phyloP scores from a whole-genome alignment of 2,329 filamentous ascomycete species.

The Aspergillus viridinutans region DNA sequence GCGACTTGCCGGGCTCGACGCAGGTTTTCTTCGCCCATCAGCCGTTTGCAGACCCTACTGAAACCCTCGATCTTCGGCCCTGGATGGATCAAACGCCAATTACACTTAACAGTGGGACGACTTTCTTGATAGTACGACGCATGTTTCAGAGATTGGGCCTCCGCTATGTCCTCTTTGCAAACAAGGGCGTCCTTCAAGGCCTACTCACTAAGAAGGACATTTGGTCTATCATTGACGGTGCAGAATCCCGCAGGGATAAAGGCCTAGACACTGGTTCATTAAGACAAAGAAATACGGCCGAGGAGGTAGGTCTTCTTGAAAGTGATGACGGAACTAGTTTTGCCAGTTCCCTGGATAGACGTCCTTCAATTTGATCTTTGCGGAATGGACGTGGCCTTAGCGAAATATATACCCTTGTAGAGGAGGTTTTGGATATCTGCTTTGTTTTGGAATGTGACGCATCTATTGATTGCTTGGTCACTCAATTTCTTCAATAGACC shows the following conservation, averaged over 20 bases:
- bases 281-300: constrained; percentile 23
- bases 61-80: constrained; percentile 79
- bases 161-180: constrained; percentile 81
- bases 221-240: constrained; percentile 85
- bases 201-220: constrained; percentile 96
- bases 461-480: background rate
- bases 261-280: constrained; percentile 26
- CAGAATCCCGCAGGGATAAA: constrained; percentile 49
- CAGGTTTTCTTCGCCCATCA: constrained; percentile 83
- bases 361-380: constrained; percentile 25
- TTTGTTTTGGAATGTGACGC: background rate
- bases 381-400: background rate
- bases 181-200: constrained; percentile 76
- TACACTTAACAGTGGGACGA: constrained; percentile 72
- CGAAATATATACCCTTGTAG: background rate
- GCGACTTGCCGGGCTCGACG: constrained; percentile 61
- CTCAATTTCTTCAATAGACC: background rate
- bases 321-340: constrained; percentile 30
- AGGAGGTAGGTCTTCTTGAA: constrained; percentile 37
- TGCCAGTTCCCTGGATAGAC: constrained; percentile 28
- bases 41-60: constrained; percentile 70
- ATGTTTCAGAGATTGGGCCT: constrained; percentile 96
- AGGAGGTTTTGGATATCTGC: background rate
- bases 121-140: constrained; percentile 76
- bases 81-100: constrained; percentile 99